Conservation (phyloP, 257 asterid genomes). For the Ophiorrhiza pumila region DNA sequence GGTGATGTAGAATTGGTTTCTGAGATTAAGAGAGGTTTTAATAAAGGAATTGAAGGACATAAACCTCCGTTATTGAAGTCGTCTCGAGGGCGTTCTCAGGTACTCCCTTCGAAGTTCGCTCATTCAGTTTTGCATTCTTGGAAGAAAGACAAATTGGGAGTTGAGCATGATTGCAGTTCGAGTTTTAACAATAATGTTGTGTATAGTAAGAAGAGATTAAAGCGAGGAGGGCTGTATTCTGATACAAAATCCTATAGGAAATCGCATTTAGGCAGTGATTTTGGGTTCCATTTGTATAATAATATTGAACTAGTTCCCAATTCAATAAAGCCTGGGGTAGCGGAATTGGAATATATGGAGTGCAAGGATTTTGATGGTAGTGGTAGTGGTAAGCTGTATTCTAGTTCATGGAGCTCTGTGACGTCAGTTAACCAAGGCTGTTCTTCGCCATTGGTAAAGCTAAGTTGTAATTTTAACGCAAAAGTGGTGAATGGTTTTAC, state of each 20-base stretch:
- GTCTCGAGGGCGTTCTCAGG: constrained; percentile 73
- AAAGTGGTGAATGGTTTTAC: constrained; percentile 9
- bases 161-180: constrained; percentile 22
- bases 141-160: constrained; percentile 54
- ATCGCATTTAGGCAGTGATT: background rate
- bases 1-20: constrained; percentile 24
- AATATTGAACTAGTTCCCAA: constrained; percentile 14
- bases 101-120: constrained; percentile 49
- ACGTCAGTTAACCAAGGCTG: constrained; percentile 49
- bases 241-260: constrained; percentile 37
- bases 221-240: constrained; percentile 32
- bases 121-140: constrained; percentile 65
- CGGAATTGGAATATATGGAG: constrained; percentile 9
- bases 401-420: constrained; percentile 52
- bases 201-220: constrained; percentile 38
- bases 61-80: constrained; percentile 67
- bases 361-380: constrained; percentile 9
- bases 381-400: constrained; percentile 15
- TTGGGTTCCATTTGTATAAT: constrained; percentile 26
- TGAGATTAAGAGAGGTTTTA: constrained; percentile 18
- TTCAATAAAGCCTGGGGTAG: constrained; percentile 5
- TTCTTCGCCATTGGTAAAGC: constrained; percentile 32
- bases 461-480: constrained; percentile 28
- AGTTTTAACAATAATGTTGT: constrained; percentile 28
- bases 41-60: constrained; percentile 13